Evolutionary conservation across 2,329 filamentous ascomycete species (phyloP).

Genomic region (Elsinoe batatas): DNA sequence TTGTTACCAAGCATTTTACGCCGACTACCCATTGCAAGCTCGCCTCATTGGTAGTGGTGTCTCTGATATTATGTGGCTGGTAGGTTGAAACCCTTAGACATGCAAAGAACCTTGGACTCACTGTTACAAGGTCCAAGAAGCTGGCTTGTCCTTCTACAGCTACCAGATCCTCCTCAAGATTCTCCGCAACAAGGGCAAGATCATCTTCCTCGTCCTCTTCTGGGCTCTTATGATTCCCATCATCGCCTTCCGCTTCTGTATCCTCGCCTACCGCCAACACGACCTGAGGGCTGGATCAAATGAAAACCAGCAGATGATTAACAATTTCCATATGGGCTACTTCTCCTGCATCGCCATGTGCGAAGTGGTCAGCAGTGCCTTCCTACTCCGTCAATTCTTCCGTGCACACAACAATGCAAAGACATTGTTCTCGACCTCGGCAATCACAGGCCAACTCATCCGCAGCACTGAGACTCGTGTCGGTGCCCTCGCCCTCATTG

Average conservation of each 20-base stretch:
- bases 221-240: neutral
- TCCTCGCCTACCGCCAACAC: neutral
- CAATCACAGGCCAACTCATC: neutral
- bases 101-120: neutral
- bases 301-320: neutral
- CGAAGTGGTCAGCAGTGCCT: neutral
- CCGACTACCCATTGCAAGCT: neutral
- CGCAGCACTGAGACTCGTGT: neutral
- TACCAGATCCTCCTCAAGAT: slow-evolving; percentile 1
- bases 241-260: neutral
- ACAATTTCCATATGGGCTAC: slow-evolving; percentile 4
- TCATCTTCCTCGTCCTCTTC: slow-evolving; percentile 6
- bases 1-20: slow-evolving; percentile 4
- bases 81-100: neutral
- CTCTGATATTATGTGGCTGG: slow-evolving; percentile 3
- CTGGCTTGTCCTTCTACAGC: slow-evolving; percentile 2
- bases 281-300: neutral
- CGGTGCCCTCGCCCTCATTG: neutral
- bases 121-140: neutral
- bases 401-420: neutral
- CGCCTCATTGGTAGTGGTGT: neutral
- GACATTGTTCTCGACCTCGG: neutral
- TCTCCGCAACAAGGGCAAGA: slow-evolving; percentile 5
- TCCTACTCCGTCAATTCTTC: neutral
- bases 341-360: slow-evolving; percentile 5